Evolutionary conservation across 345 rosid species (phyloP).

Genomic region (Heritiera littoralis): DNA sequence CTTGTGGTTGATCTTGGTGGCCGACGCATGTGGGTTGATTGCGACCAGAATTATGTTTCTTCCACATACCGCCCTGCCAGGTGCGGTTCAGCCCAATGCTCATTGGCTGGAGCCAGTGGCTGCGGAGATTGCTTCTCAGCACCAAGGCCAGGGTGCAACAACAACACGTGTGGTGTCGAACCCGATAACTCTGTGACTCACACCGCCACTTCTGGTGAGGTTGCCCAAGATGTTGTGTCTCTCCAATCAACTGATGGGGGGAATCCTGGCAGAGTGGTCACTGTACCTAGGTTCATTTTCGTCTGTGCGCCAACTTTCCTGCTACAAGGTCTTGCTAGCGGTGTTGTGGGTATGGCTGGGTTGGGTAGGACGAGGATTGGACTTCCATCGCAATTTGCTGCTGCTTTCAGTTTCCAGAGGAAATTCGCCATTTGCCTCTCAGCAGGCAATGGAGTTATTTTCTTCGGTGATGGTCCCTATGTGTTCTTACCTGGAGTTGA

Average conservation of each 20-base stretch:
- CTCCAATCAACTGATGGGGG: slow-evolving; percentile 62
- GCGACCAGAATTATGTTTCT: slow-evolving; percentile 53
- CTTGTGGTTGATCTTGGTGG: slow-evolving; percentile 75
- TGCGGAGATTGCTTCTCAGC: slow-evolving; percentile 50
- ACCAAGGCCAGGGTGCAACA: slow-evolving; percentile 69
- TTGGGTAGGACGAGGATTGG: slow-evolving; percentile 52
- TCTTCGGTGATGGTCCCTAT: slow-evolving; percentile 62
- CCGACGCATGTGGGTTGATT: slow-evolving; percentile 60
- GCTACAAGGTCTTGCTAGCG: slow-evolving; percentile 49
- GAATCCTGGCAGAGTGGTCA: slow-evolving; percentile 53
- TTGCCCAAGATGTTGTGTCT: slow-evolving; percentile 54
- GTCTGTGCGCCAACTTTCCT: slow-evolving; percentile 44
- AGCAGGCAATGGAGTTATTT: slow-evolving; percentile 43
- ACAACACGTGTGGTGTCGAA: slow-evolving; percentile 52
- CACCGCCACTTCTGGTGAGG: slow-evolving; percentile 50
- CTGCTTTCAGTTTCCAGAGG: slow-evolving; percentile 54
- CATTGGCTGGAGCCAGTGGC: slow-evolving; percentile 44
- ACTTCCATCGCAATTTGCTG: slow-evolving; percentile 52
- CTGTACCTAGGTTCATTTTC: slow-evolving; percentile 41
- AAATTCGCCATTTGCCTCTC: slow-evolving; percentile 66
- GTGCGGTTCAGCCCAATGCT: slow-evolving; percentile 65
- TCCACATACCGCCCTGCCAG: slow-evolving; percentile 51
- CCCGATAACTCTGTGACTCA: slow-evolving; percentile 51
- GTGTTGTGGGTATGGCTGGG: slow-evolving; percentile 63
- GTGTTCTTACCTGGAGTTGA: slow-evolving; percentile 49